Evolutionary conservation across 306 rosid species (phyloP), one percentile per base, ranked within the genome.

Genomic region (Castanea crenata): DNA sequence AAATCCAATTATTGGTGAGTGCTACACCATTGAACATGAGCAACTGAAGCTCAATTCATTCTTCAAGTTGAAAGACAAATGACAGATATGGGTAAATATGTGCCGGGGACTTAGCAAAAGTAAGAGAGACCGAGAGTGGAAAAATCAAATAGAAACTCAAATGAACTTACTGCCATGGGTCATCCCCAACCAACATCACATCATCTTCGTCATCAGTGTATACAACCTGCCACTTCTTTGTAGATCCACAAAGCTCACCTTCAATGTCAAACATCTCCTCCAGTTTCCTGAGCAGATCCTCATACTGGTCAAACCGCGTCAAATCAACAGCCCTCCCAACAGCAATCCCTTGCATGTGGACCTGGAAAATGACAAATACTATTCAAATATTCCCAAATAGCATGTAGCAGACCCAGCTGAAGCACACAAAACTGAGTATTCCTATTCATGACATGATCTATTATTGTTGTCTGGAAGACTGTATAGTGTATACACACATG

Each of bases 311-410:
- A 86, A 92, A 92, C 74, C 91, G 87, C 13, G 92, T 85, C 80
- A 95, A 86, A 86, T 95, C 97, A 56, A 95, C 99, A 51, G 99
- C 99, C 89, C 99, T 90, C 79, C 99, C 99, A 52, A 95, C 97
- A 69, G 97, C 97, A 87, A 92, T 92, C 89, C 99, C 99, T 84
- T 90, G 97, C 99, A 95, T 95, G 86, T 92, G 99, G 84, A 95
- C 99, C 99, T 92, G 87, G 46, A 77, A 12, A 70, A 41, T 32
- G 31, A 55, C 21, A 52, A 19, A 46, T 15, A 70, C 1, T 49
- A 46, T 54, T 54, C n/a, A 52, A 72, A 52, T 51, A 25, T 6
- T 57, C 16, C 35, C 74, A 72, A 72, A 73, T 29, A 72, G 21
- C 56, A 44, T 65, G 49, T 41, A 71, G 51, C 41, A 64, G 55